Evolutionary conservation across 1,139 yeast genomes (phyloP), one percentile per base, ranked within the genome.

Genomic region (Hemisphaericaspora subhashii): DNA sequence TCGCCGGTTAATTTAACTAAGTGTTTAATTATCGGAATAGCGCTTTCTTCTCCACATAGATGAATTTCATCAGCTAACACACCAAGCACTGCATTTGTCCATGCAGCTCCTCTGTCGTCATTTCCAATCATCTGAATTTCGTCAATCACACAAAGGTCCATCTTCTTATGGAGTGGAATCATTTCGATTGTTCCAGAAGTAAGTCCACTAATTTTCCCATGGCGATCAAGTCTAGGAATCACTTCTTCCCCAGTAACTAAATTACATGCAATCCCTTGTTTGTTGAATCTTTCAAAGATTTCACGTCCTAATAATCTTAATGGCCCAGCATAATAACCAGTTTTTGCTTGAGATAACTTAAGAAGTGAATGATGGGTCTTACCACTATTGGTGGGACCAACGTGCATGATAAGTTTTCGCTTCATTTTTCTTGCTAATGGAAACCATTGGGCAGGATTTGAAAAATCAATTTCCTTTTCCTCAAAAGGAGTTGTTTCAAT

Each of bases 371-470:
- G 76, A 55, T 86, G 86, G 0, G 98, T 92, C 55, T 92, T 92
- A n/a, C 99, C 99, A 50, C 94, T 83, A 58, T 92, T 92, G 0
- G 99, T 92, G 0, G 99, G 98, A 0, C 99, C 99, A 14, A 92
- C 88, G 58, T 92, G 99, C 80, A 94, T 77, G 15, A 83, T 74
- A 33, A 92, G 74, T 41, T 84, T 83, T 30, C 99, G 70, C 47
- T 80, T 82, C 68, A 89, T 71, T 46, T 82, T 79, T 32, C 98
- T 70, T 0, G 98, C 95, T 36, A 74, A 79, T 0, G 98, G 96
- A 53, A 74, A 92, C 94, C 96, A 86, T 56, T 83, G 88, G 1
- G 84, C 83, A 1, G 96, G 96, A 48, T 82, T 77, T 3, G 79
- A 68, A 16, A 83, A 69, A 48, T 82, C 86, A 43, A 77, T 63